Evolutionary conservation across 352 stramenopile species (phyloP).

Genomic region (Phytophthora cajani): DNA sequence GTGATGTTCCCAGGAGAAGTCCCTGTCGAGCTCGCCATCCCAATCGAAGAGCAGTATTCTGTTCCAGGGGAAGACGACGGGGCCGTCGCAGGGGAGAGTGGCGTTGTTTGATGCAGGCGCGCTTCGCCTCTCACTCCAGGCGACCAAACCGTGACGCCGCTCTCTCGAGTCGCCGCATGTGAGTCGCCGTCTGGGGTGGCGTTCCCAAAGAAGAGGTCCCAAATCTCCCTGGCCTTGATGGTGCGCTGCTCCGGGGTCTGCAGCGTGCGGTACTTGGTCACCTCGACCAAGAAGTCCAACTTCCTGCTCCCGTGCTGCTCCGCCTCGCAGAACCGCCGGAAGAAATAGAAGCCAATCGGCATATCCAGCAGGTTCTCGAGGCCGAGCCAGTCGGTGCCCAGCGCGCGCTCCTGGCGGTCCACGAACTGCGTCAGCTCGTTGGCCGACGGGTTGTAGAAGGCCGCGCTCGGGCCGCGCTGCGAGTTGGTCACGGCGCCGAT

Average conservation of each 20-base stretch:
- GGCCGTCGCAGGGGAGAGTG: slow-evolving; percentile 31
- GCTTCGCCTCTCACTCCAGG: slow-evolving; percentile 10
- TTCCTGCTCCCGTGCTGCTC: slow-evolving; percentile 72
- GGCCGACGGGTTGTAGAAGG: slow-evolving; percentile 76
- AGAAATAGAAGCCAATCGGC: slow-evolving; percentile 85
- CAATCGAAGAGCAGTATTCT: slow-evolving; percentile 26
- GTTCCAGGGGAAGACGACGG: slow-evolving; percentile 30
- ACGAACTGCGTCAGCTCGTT: slow-evolving; percentile 74
- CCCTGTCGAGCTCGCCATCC: neutral
- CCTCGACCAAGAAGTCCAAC: slow-evolving; percentile 72
- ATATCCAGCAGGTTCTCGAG: slow-evolving; percentile 81
- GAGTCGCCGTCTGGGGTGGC: neutral
- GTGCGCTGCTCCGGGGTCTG: slow-evolving; percentile 51
- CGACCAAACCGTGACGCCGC: slow-evolving; percentile 33
- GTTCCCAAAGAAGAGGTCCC: slow-evolving; percentile 56
- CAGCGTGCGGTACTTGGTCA: slow-evolving; percentile 75
- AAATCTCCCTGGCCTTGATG: slow-evolving; percentile 65
- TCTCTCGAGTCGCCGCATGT: slow-evolving; percentile 3
- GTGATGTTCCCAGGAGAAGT: slow-evolving; percentile 9
- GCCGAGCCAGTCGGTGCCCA: slow-evolving; percentile 62
- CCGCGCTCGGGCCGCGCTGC: slow-evolving; percentile 66
- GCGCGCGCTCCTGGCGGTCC: slow-evolving; percentile 57
- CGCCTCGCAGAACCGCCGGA: slow-evolving; percentile 74
- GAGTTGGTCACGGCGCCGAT: slow-evolving; percentile 85
- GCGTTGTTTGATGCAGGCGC: slow-evolving; percentile 23